Evolutionary conservation across 345 rosid species (phyloP).

Genomic region (Eucalyptus globulus): DNA sequence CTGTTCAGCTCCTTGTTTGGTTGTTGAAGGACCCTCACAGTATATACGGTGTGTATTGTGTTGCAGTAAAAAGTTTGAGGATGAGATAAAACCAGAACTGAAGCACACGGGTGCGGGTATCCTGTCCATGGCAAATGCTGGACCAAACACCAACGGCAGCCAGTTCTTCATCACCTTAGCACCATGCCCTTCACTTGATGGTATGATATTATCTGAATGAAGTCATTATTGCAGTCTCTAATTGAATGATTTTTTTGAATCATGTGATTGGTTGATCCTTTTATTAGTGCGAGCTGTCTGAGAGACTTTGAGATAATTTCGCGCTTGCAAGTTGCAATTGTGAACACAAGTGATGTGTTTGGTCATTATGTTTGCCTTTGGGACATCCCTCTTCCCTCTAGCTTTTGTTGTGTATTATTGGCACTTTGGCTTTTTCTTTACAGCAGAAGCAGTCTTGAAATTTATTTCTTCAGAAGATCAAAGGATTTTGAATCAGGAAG

Average conservation of each 20-base stretch:
- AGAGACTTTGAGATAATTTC: not conserved
- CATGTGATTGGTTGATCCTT: not conserved
- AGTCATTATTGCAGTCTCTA: not conserved
- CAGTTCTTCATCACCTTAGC: constrained; percentile 91
- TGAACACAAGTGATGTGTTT: not conserved
- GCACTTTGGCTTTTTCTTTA: not conserved
- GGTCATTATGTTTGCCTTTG: not conserved
- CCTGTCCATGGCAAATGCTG: constrained; percentile 96
- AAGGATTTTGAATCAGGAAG: not conserved
- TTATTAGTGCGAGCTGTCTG: not conserved
- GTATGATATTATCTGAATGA: constrained; percentile 12
- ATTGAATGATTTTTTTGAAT: not conserved
- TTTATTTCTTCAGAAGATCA: not conserved
- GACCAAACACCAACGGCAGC: constrained; percentile 88
- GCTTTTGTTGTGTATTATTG: not conserved
- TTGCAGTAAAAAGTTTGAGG: constrained; percentile 68
- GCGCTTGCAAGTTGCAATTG: not conserved
- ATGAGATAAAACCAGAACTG: constrained; percentile 73
- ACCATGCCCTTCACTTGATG: constrained; percentile 77
- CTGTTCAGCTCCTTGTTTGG: not conserved
- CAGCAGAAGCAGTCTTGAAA: not conserved
- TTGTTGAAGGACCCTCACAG: not conserved
- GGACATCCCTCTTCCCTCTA: not conserved
- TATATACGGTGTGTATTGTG: not conserved
- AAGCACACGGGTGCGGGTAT: constrained; percentile 97